These are phyloP conservation scores for Fusarium zealandicum DNA, from an alignment of 2,329 filamentous ascomycete genomes.

Conservation along the genomic window DNA sequence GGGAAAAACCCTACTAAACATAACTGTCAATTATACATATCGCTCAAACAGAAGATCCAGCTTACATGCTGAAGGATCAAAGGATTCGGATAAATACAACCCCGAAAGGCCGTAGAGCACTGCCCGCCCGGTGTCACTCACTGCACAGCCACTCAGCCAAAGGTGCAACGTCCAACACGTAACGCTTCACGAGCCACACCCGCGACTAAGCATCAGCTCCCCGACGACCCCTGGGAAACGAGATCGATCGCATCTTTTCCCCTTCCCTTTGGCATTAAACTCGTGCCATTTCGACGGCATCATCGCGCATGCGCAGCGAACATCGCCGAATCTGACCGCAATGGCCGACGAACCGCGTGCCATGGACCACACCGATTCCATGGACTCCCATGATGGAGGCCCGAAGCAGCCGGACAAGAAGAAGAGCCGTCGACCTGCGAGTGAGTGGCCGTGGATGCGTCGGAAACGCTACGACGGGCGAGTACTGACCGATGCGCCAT, in stretches of 20 bases:
- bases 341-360: constrained; percentile 59
- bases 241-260: constrained; percentile 25
- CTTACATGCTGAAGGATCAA: not conserved
- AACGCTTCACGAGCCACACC: constrained; percentile 37
- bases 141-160: constrained; percentile 32
- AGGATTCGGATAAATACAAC: constrained; percentile 22
- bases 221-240: constrained; percentile 25
- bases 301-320: constrained; percentile 30
- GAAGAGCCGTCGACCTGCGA: constrained; percentile 91
- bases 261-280: constrained; percentile 6
- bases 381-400: constrained; percentile 61
- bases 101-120: constrained; percentile 16
- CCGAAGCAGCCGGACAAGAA: constrained; percentile 72
- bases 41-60: too few species aligned
- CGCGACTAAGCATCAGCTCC: constrained; percentile 18
- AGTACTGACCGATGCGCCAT: constrained; percentile 34
- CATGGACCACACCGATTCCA: constrained; percentile 59
- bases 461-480: constrained; percentile 8
- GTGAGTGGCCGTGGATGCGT: constrained; percentile 57
- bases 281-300: constrained; percentile 17
- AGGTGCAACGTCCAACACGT: constrained; percentile 25
- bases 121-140: constrained; percentile 9
- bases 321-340: constrained; percentile 37
- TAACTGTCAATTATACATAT: too few species aligned
- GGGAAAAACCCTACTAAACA: too few species aligned